A percentile compares a stretch with the other conserved stretches of the same genome.
Evolutionary conservation across 1,284 basidiomycete species (phyloP).

Genomic region (Schizopora paradoxa): DNA sequence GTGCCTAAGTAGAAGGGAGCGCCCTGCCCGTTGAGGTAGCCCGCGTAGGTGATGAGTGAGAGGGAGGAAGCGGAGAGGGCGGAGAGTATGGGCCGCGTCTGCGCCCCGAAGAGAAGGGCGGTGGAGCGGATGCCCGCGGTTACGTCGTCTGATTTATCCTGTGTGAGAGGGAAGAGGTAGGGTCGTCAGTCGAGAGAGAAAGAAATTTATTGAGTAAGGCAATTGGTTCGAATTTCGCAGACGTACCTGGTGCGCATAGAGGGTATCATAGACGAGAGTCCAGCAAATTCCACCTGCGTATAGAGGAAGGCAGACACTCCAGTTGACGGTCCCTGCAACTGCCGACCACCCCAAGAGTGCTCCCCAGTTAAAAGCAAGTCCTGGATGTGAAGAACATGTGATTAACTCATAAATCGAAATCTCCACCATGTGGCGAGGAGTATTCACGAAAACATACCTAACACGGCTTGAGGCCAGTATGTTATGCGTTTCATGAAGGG

Average conservation of each 20-base stretch:
- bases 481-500: conserved; percentile 98
- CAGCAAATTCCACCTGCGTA: conserved; percentile 89
- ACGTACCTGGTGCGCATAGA: conserved; percentile 93
- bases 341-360: conserved; percentile 96
- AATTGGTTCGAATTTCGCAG: neutral
- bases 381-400: conserved; percentile 34
- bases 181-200: neutral
- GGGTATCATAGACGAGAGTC: conserved; percentile 97
- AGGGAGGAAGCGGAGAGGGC: conserved; percentile 74
- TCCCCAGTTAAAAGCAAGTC: conserved; percentile 97
- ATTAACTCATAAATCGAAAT: neutral
- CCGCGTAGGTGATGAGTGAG: conserved; percentile 73
- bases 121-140: conserved; percentile 90
- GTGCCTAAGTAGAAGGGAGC: conserved; percentile 79
- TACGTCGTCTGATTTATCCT: conserved; percentile 94
- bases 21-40: conserved; percentile 72
- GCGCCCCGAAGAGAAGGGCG: conserved; percentile 82
- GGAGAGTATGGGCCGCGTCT: conserved; percentile 73
- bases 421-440: neutral
- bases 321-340: conserved; percentile 77
- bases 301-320: conserved; percentile 81
- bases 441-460: conserved; percentile 52
- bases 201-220: neutral
- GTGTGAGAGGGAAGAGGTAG: conserved; percentile 6
- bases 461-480: conserved; percentile 92